Conservation (phyloP, 495 filamentous ascomycete species). For the Lophiostoma macrostomum region DNA sequence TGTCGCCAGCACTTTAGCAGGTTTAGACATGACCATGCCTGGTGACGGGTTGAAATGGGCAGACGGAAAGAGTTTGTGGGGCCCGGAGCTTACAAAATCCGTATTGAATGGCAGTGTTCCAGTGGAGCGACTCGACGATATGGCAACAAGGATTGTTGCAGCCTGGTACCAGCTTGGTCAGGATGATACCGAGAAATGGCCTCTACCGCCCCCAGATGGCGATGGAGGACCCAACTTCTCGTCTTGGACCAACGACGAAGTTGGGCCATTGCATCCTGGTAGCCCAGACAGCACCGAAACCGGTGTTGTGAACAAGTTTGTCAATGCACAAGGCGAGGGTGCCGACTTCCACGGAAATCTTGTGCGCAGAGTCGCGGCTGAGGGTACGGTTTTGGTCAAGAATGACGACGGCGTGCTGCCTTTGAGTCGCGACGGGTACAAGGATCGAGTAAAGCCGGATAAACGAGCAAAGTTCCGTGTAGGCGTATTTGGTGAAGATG, state of each 20-base stretch:
- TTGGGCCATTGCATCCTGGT: constrained; percentile 63
- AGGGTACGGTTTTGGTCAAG: constrained; percentile 84
- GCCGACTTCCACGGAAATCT: constrained; percentile 64
- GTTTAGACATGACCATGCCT: constrained; percentile 94
- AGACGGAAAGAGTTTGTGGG: constrained; percentile 78
- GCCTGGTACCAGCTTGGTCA: constrained; percentile 90
- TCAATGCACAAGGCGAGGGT: constrained; percentile 63
- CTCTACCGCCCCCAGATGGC: constrained; percentile 52
- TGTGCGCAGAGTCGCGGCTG: constrained; percentile 70
- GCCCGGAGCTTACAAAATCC: constrained; percentile 68
- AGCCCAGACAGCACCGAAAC: constrained; percentile 55
- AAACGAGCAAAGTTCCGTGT: constrained; percentile 52
- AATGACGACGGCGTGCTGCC: constrained; percentile 65
- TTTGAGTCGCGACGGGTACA: constrained; percentile 54
- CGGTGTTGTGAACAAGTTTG: constrained; percentile 71
- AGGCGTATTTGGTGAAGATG: constrained; percentile 84
- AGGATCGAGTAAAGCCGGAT: constrained; percentile 37
- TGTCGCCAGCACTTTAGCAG: constrained; percentile 73
- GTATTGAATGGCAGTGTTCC: constrained; percentile 82
- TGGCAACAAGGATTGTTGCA: constrained; percentile 88
- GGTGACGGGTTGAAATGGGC: constrained; percentile 79
- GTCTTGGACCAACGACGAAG: constrained; percentile 74
- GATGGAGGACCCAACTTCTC: constrained; percentile 84
- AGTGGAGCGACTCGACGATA: constrained; percentile 81
- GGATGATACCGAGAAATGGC: constrained; percentile 63